Evolutionary conservation across 768 basidiomycete species (phyloP), one percentile per base, ranked within the genome.

Genomic region (Tricholoma sp.): DNA sequence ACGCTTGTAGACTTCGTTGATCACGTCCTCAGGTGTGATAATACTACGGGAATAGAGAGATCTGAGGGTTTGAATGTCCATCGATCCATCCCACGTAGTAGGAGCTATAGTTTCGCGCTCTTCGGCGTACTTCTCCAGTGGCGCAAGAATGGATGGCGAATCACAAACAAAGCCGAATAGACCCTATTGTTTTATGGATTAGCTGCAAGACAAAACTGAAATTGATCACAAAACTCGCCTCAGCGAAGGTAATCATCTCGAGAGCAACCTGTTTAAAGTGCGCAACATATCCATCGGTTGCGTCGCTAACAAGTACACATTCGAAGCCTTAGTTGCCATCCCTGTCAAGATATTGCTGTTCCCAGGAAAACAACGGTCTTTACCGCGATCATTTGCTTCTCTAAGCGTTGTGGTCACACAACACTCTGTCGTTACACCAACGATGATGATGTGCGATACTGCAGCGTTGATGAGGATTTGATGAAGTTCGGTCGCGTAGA

Each of bases 341-440:
- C 10, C 16, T 50, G n/a, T 31, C 27, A 50, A n/a, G 5, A 29
- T 31, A 50, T 18, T 18, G 27, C n/a, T n/a, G 47, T 31, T 18
- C n/a, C 27, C n/a, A n/a, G 19, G 18, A 9, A 19, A 31, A 8
- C n/a, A 49, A n/a, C 16, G 3, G 27, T n/a, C 5, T 9, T 50
- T 50, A 50, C 47, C 47, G 16, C 47, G 47, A 50, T 50, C 47
- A n/a, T 50, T 50, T 50, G 47, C 47, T 29, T 50, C 47, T 50
- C 47, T 31, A 3, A 50, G 47, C 9, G 47, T 50, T 50, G 47
- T 10, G n/a, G 47, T 31, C 27, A 50, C 47, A n/a, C 47, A 50
- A 50, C 47, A 49, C 14, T 49, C 47, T 0, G 47, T 49, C 24
- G 47, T 49, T 29, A 49, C 47, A 27, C 47, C 47, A n/a, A 49